phyloP scores from a whole-genome alignment of 108 stramenopile genomes.

The Thalassiosira profunda region DNA sequence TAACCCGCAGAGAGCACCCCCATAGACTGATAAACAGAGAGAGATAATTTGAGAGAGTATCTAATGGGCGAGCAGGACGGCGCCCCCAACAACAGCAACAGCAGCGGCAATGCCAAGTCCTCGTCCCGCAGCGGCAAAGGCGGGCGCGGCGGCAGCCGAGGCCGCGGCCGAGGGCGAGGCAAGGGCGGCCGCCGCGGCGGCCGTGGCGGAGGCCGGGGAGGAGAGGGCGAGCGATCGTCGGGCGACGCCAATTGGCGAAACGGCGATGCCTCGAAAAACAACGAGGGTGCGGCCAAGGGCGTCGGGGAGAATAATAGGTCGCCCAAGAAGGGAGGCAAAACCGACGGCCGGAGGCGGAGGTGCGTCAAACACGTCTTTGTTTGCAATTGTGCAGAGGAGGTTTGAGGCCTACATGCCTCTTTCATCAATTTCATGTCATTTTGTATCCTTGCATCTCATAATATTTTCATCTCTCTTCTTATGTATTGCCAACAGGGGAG shows the following conservation, averaged over 20 bases:
- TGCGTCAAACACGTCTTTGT: too few species aligned
- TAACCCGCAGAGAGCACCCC: too few species aligned
- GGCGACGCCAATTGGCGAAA: neutral
- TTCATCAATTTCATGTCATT: too few species aligned
- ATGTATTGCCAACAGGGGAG: too few species aligned
- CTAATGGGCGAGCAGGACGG: too few species aligned
- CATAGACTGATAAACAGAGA: too few species aligned
- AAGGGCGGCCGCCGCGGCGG: conserved; percentile 9
- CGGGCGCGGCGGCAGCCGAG: neutral
- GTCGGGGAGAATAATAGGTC: too few species aligned
- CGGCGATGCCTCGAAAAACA: neutral
- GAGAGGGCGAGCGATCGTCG: neutral
- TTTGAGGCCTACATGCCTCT: too few species aligned
- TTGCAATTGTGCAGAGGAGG: too few species aligned
- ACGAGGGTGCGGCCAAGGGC: neutral
- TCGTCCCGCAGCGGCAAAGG: conserved; percentile 8
- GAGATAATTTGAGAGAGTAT: too few species aligned
- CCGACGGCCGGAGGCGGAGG: neutral
- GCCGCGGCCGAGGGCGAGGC: conserved; percentile 5
- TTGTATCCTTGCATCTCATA: too few species aligned
- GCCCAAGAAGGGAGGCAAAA: neutral
- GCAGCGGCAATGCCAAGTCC: conserved; percentile 22
- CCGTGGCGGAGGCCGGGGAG: conserved; percentile 18
- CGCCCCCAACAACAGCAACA: conserved; percentile 8
- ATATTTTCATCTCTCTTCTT: too few species aligned